phyloP scores from a whole-genome alignment of 1,284 basidiomycete species.

The Ceratobasidium sp. region DNA sequence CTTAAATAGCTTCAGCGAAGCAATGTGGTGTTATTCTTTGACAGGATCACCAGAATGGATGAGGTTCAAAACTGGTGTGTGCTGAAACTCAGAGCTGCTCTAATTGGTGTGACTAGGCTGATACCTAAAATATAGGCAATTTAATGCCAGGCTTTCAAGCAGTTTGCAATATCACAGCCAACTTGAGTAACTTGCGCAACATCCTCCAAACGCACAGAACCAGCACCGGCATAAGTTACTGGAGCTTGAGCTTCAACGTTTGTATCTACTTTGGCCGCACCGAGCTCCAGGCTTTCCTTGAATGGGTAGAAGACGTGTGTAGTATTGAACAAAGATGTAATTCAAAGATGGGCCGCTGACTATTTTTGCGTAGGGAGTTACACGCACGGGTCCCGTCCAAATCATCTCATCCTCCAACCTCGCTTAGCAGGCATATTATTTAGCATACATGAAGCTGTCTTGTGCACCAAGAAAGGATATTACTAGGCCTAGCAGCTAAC shows the following conservation, averaged over 20 bases:
- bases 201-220: constrained; percentile 9
- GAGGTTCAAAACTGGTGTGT: constrained; percentile 32
- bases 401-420: constrained; percentile 7
- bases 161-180: constrained; percentile 15
- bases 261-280: constrained; percentile 46
- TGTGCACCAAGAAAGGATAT: no score
- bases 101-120: neutral
- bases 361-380: neutral
- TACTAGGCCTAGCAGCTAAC: no score
- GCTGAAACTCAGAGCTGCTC: no score
- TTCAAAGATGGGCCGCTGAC: neutral
- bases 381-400: constrained; percentile 20
- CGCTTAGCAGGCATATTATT: no score
- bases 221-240: neutral
- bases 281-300: constrained; percentile 44
- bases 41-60: constrained; percentile 27
- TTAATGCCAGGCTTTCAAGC: constrained; percentile 36
- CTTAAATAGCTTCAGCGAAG: constrained; percentile 9
- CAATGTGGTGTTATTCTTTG: constrained; percentile 26
- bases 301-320: constrained; percentile 45
- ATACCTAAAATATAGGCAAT: neutral
- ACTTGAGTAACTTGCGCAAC: neutral
- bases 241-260: constrained; percentile 44
- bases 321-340: no score
- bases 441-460: no score